Base-by-base conservation (phyloP, 352 stramenopile species). In the Salisapilia sapeloensis region DNA sequence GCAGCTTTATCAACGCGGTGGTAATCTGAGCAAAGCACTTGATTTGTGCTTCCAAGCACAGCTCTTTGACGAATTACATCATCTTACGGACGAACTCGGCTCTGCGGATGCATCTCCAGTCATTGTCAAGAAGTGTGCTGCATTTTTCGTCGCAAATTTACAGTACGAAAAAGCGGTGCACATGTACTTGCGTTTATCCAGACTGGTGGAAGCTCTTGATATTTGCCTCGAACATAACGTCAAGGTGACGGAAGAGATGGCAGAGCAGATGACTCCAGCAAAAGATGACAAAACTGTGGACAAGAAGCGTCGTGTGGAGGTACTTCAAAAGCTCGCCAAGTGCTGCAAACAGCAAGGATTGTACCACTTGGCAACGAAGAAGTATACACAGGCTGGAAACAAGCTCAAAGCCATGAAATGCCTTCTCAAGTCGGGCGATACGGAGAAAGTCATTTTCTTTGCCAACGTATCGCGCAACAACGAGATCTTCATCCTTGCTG, bases 401-500 rank as follows among this genome's bases (percentile, higher is more conserved):
- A 87, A 85, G 13, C 49, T 94, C 14, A 78, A 91, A 35, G 91
- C 87, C 11, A 93, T 97, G 64, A 96, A 96, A 48, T 97, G 89
- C 42, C 50, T 97, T 34, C 60, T 97, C 33, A 93, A 94, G 50
- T 92, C 72, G 11, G 91, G 90, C 12, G 85, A 97, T 47, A 96
- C 81, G 13, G 91, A 97, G 44, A 94, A 92, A 31, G 62, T 89
- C n/a, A 79, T 97, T 21, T 94, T 94, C 50, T 97, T 96, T 41
- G 85, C 91, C 23, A 93, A 84, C 36, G 66, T 95, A 6, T 92
- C 67, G 7, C 61, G 86, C 28, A 91, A 89, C 50, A 72, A 70
- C 28, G 89, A 96, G 38, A 96, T 97, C 32, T 97, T 95, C 54
- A 61, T 96, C 12, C 62, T 97, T 10, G 90, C 85, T 0, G 91